A percentile compares a stretch with the other conserved stretches of the same genome.
Evolutionary conservation across 306 rosid species (phyloP).

Genomic region (Pyrus bretschneideri): DNA sequence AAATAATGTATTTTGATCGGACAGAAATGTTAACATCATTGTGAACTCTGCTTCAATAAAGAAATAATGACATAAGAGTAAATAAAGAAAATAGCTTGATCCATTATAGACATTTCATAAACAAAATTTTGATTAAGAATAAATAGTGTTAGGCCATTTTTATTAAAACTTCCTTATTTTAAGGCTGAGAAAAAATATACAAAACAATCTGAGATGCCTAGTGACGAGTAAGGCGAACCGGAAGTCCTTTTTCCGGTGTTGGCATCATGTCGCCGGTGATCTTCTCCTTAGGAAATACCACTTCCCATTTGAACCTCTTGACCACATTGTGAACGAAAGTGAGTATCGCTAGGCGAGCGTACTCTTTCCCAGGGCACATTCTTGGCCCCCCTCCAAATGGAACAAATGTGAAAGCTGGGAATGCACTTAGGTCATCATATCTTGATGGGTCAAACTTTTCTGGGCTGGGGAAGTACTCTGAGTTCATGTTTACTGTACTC

Average conservation of each 20-base stretch:
- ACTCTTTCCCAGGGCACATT: slow-evolving; percentile 26
- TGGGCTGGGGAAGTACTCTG: slow-evolving; percentile 19
- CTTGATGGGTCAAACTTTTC: slow-evolving; percentile 22
- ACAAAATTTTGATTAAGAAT: too few relatives aligned
- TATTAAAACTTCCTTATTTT: too few relatives aligned
- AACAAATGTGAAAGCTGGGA: slow-evolving; percentile 13
- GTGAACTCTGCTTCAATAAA: too few relatives aligned
- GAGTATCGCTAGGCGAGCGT: slow-evolving; percentile 14
- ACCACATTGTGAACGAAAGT: slow-evolving; percentile 22
- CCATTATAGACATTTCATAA: too few relatives aligned
- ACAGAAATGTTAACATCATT: too few relatives aligned
- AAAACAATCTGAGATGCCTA: neutral
- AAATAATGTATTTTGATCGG: too few relatives aligned
- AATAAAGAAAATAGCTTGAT: too few relatives aligned
- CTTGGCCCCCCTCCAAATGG: slow-evolving; percentile 32
- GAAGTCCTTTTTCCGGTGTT: slow-evolving; percentile 18
- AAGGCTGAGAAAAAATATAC: too few relatives aligned
- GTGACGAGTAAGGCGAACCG: neutral
- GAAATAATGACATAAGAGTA: too few relatives aligned
- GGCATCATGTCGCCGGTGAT: slow-evolving; percentile 27
- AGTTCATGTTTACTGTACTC: slow-evolving; percentile 20
- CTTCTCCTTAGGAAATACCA: slow-evolving; percentile 8
- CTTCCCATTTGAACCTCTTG: slow-evolving; percentile 20
- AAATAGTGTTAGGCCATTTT: too few relatives aligned
- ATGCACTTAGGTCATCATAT: neutral